Conservation (phyloP, 306 rosid genomes). For the Citrullus colocynthis region DNA sequence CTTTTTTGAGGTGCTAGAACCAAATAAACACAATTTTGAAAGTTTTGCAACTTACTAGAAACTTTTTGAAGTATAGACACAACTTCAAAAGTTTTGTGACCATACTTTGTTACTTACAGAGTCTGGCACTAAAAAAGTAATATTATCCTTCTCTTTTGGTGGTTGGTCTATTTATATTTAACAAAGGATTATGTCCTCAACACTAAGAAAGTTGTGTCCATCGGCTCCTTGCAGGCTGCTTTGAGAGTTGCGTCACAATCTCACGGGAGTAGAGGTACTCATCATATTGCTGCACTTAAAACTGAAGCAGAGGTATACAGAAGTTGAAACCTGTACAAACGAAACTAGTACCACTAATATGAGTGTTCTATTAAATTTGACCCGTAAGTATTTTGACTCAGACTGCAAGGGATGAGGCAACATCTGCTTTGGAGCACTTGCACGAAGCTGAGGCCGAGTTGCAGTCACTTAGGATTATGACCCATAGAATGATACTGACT, state of each 20-base stretch:
- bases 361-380: constrained; percentile 13
- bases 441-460: constrained; percentile 41
- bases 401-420: constrained; percentile 55
- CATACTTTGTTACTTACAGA: background rate
- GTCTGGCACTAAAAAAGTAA: background rate
- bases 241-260: constrained; percentile 43
- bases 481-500: constrained; percentile 73
- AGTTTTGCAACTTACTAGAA: background rate
- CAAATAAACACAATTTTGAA: background rate
- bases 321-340: constrained; percentile 34
- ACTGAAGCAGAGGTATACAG: constrained; percentile 77
- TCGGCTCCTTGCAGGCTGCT: constrained; percentile 50
- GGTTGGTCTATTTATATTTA: background rate
- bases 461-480: constrained; percentile 29
- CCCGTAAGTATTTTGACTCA: constrained; percentile 11
- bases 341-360: background rate
- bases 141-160: background rate
- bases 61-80: background rate
- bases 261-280: constrained; percentile 25
- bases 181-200: background rate
- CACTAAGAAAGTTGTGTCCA: background rate
- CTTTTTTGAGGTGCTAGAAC: background rate
- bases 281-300: constrained; percentile 28
- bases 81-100: background rate
- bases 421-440: constrained; percentile 46